Evolutionary conservation across 192 early-diverging fungal genomes (phyloP), one percentile per base, ranked within the genome.

Genomic region (Tieghemiomyces parasiticus): DNA sequence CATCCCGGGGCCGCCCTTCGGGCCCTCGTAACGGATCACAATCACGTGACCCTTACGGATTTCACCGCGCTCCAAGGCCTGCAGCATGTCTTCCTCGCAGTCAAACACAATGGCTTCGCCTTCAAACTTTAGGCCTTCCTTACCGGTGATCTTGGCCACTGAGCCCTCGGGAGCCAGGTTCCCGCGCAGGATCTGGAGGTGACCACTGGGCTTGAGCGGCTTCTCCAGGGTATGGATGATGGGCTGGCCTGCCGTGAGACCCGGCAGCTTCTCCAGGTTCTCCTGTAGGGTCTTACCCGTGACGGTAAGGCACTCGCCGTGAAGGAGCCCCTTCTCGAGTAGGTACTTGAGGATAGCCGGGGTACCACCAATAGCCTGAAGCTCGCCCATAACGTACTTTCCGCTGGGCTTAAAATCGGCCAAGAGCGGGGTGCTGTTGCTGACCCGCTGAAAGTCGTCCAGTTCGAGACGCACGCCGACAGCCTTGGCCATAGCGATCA

Each of bases 61-160:
- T 67, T 93, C 80, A 33, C 80, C 80, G 31, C 79, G 77, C 73
- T 95, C 92, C 46, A 99, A 71, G 12, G 93, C 88, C 26, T 66
- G 70, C 63, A 99, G 72, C 88, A 99, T 93, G 30, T 86, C 87
- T 64, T 87, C 82, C 70, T 99, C 96, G 35, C 83, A 81, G 55
- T 99, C 90, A 65, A 83, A 99, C 29, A 93, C 91, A 59, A 83
- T 83, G 50, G 96, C 96, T 8, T 79, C 77, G 24, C 96, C 96
- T 42, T 72, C 68, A 65, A 99, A 99, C 49, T 65, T 47, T 13
- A 97, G 78, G 24, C 96, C 96, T 78, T 99, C 92, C 75, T 99
- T 99, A 54, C 96, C 96, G 13, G 96, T 99, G 75, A 99, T 99
- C 78, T 99, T 99, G 53, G 96, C 96, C 38, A 99, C 96, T 9